Evolutionary conservation across 768 basidiomycete species (phyloP).

Genomic region (Leccinum sublutescens): DNA sequence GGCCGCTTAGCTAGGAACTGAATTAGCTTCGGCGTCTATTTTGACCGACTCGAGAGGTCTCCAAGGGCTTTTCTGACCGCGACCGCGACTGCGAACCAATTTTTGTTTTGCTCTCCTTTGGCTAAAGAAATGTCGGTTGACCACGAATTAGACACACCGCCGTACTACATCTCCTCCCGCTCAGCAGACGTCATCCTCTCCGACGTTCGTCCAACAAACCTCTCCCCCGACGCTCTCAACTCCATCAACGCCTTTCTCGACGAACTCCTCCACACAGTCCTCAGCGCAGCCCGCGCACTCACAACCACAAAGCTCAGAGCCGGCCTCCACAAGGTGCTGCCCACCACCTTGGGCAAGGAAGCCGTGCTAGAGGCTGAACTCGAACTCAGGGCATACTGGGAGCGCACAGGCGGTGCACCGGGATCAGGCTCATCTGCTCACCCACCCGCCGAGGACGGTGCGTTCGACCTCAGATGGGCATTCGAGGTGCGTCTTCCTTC

Average conservation of each 20-base stretch:
- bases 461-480: constrained; percentile 70
- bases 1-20: background rate
- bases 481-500: constrained; percentile 55
- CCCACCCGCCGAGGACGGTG: constrained; percentile 46
- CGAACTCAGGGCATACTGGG: constrained; percentile 88
- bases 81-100: constrained; percentile 38
- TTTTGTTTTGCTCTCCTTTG: no score
- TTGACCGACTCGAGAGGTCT: background rate
- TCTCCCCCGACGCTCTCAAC: constrained; percentile 73
- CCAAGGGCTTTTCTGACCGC: constrained; percentile 12
- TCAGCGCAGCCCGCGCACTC: constrained; percentile 64
- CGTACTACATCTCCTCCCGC: constrained; percentile 75
- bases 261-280: constrained; percentile 75
- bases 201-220: constrained; percentile 88
- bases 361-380: constrained; percentile 91
- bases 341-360: constrained; percentile 85
- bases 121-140: constrained; percentile 39
- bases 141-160: constrained; percentile 39
- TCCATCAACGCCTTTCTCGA: constrained; percentile 81
- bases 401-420: constrained; percentile 52
- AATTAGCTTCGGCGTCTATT: background rate
- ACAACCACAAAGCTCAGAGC: constrained; percentile 71
- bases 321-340: constrained; percentile 67
- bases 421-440: constrained; percentile 24
- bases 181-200: constrained; percentile 92